phyloP scores from a whole-genome alignment of 176 grass and related monocot species.

The Guadua angustifolia region DNA sequence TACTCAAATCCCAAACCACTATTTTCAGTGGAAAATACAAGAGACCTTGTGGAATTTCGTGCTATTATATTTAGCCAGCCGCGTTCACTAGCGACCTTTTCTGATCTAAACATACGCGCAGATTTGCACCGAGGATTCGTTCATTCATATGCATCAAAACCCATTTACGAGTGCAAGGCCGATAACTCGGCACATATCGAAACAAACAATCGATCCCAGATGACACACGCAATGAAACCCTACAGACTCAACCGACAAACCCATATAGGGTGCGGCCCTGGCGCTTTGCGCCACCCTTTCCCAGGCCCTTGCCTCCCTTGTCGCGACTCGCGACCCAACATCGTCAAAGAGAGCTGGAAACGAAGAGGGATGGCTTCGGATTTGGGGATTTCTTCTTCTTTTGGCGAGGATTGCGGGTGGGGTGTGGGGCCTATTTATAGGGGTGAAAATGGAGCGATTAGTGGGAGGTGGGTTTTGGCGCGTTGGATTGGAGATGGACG shows the following conservation, averaged over 20 bases:
- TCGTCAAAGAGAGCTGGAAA: not conserved
- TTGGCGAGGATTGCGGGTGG: fast-evolving
- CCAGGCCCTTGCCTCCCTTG: constrained; percentile 70
- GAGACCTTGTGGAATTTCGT: not conserved
- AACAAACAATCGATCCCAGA: not conserved
- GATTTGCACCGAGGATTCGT: not conserved
- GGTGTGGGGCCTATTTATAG: not conserved
- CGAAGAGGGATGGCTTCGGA: not conserved
- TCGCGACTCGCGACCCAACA: constrained; percentile 57
- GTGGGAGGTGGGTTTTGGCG: not conserved
- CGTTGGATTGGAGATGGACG: constrained; percentile 26
- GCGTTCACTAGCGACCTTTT: too few relatives aligned
- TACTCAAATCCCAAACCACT: not conserved
- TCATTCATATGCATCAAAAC: not conserved
- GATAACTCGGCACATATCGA: not conserved
- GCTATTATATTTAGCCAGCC: too few relatives aligned
- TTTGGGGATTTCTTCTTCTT: not conserved
- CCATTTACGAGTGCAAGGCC: not conserved
- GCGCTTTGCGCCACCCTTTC: constrained; percentile 75
- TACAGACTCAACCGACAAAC: constrained; percentile 47
- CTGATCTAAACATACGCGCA: not conserved
- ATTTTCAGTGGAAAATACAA: too few relatives aligned
- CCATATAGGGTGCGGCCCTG: constrained; percentile 78
- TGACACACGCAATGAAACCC: not conserved
- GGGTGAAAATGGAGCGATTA: not conserved